Evolutionary conservation across 140 eudicot species (phyloP).

Genomic region (Cichorium intybus): DNA sequence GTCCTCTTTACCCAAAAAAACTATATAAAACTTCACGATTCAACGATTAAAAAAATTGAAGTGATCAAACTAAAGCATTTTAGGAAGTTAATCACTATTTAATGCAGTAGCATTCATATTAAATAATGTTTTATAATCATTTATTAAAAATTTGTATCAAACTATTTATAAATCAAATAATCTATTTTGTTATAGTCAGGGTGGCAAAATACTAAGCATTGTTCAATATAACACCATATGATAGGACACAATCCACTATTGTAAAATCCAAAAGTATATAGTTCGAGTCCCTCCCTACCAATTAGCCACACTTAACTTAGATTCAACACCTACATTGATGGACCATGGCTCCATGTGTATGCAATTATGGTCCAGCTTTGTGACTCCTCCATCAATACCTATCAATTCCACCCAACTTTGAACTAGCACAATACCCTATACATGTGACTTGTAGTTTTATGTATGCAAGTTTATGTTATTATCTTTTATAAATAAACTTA

Average conservation of each 20-base stretch:
- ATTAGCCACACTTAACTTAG: constrained; percentile 6
- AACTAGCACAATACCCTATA: background rate
- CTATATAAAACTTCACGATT: no score
- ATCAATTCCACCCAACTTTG: background rate
- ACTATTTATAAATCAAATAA: no score
- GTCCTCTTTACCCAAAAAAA: no score
- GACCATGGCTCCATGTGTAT: constrained; percentile 25
- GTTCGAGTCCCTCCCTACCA: constrained; percentile 13
- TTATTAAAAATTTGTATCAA: no score
- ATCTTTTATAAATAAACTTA: no score
- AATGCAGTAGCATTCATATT: no score
- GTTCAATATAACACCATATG: background rate
- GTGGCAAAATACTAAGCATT: no score
- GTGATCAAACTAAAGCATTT: no score
- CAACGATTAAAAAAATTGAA: no score
- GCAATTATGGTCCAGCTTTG: constrained; percentile 12
- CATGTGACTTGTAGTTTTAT: background rate
- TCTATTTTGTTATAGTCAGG: no score
- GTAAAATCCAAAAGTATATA: background rate
- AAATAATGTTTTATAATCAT: no score
- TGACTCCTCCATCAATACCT: constrained; percentile 16
- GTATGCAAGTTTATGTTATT: background rate
- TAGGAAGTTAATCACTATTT: no score
- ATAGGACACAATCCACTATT: background rate
- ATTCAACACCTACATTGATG: constrained; percentile 27